Conservation (phyloP, 352 stramenopile genomes). For the Phytophthora fragariaefolia region DNA sequence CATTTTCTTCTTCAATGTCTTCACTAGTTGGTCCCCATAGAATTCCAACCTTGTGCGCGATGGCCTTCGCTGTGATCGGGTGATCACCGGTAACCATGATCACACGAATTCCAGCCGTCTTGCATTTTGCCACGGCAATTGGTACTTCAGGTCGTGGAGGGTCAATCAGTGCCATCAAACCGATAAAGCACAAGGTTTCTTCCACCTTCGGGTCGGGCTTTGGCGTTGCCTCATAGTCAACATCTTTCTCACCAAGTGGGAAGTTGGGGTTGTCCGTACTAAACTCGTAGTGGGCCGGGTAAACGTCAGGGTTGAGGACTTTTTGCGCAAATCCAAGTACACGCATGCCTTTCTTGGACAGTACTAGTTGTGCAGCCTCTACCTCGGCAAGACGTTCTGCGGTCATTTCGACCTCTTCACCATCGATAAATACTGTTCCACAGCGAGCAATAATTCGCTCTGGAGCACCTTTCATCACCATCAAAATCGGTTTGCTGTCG, state of each 20-base stretch:
- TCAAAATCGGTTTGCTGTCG: conserved; percentile 58
- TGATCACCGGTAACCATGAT: conserved; percentile 97
- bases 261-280: conserved; percentile 87
- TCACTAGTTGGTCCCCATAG: conserved; percentile 88
- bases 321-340: conserved; percentile 75
- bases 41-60: conserved; percentile 95
- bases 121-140: conserved; percentile 91
- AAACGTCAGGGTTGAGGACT: conserved; percentile 54
- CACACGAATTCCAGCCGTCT: conserved; percentile 92
- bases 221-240: conserved; percentile 72
- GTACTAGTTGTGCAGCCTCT: conserved; percentile 50
- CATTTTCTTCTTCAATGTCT: conserved; percentile 86
- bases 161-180: conserved; percentile 96
- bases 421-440: conserved; percentile 71
- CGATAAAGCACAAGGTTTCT: conserved; percentile 91
- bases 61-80: conserved; percentile 93
- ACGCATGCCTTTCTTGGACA: conserved; percentile 78
- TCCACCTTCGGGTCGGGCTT: conserved; percentile 80
- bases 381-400: conserved; percentile 89
- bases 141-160: conserved; percentile 92
- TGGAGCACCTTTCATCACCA: conserved; percentile 96
- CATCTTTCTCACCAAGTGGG: conserved; percentile 83
- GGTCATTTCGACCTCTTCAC: conserved; percentile 85
- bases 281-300: conserved; percentile 66
- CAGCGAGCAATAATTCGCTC: conserved; percentile 96